Base-by-base conservation (phyloP, 2,329 filamentous ascomycete genomes). In the Fusarium tuaranense region DNA sequence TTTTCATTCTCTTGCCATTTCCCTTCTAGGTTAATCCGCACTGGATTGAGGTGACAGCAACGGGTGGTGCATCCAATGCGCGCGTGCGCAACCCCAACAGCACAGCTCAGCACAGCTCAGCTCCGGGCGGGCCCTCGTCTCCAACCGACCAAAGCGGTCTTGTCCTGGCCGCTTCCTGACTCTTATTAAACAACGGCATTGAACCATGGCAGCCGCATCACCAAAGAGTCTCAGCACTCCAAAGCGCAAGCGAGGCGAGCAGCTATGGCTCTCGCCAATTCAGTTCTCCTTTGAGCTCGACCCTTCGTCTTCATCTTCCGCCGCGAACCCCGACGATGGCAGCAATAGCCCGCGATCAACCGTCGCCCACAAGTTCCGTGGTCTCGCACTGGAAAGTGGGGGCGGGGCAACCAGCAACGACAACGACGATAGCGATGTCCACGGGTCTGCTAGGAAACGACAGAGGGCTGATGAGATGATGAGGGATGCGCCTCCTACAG, bases 211-310 rank as follows among this genome's bases (percentile, higher is more conserved):
- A 14, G 63, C 78, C 51, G 57, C 76, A 48, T 76, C 76, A 64
- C 72, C 76, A 22, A 75, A 74, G 34, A 74, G 65, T 38, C 86
- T 86, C 27, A 75, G 67, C 51, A 87, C 86, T 20, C 84, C 86
- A 14, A 88, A 88, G 79, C 84, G 87, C 65, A 88, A 88, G 76
- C 83, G 86, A 44, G 83, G 80, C 72, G 80, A 84, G 22, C 80
- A 84, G 14, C 71, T 75, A 20, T 79, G 76, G 65, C 62, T 79
- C 46, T 78, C 82, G 13, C 82, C 83, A n/a, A 72, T 82, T 66
- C 78, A 82, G 58, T 89, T 89, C 79, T 85, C 86, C 1, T 89
- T 89, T 74, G 84, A 87, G 66, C 88, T 89, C 71, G 84, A 87
- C 65, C 73, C 71, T 5, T 67, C 80, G 68, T 70, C 79, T 68